Evolutionary conservation across 2,329 filamentous ascomycete genomes (phyloP).

Genomic region (Xylariaceae sp.): DNA sequence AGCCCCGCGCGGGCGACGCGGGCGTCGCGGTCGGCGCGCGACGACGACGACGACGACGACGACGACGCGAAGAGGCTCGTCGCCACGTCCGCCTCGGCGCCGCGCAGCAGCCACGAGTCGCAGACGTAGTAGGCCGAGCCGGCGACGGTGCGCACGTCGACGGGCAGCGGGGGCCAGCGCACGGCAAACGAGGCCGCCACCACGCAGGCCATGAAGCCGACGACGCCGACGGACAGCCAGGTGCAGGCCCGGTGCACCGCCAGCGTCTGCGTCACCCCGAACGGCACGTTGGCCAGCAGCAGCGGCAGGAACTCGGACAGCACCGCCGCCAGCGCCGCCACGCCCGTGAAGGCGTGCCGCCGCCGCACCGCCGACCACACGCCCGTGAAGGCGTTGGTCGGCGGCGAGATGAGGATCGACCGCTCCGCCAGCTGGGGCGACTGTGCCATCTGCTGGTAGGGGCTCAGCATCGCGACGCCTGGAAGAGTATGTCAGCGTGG

Average conservation of each 20-base stretch:
- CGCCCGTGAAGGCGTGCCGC: constrained; percentile 25
- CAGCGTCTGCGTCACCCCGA: constrained; percentile 35
- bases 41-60: constrained; percentile 19
- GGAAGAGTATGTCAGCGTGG: too few relatives aligned
- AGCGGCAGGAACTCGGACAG: constrained; percentile 32
- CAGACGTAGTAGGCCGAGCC: constrained; percentile 37
- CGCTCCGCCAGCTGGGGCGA: constrained; percentile 19
- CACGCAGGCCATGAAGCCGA: constrained; percentile 35
- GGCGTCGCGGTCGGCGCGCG: constrained; percentile 23
- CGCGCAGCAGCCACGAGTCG: constrained; percentile 24
- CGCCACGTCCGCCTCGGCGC: constrained; percentile 17
- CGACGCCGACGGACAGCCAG: constrained; percentile 29
- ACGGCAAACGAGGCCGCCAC: constrained; percentile 33
- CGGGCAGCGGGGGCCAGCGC: constrained; percentile 34
- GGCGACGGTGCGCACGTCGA: constrained; percentile 38
- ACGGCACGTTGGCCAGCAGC: constrained; percentile 42
- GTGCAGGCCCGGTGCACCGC: constrained; percentile 34
- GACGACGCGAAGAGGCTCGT: not conserved
- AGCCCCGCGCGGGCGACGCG: constrained; percentile 21
- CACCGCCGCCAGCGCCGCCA: constrained; percentile 25
- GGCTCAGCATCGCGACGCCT: constrained; percentile 39
- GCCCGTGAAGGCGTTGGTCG: constrained; percentile 38
- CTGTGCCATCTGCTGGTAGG: constrained; percentile 28
- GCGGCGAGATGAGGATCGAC: constrained; percentile 30
- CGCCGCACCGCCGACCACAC: constrained; percentile 26